Evolutionary conservation across 495 filamentous ascomycete species (phyloP).

Genomic region (Penicillium turbatum): DNA sequence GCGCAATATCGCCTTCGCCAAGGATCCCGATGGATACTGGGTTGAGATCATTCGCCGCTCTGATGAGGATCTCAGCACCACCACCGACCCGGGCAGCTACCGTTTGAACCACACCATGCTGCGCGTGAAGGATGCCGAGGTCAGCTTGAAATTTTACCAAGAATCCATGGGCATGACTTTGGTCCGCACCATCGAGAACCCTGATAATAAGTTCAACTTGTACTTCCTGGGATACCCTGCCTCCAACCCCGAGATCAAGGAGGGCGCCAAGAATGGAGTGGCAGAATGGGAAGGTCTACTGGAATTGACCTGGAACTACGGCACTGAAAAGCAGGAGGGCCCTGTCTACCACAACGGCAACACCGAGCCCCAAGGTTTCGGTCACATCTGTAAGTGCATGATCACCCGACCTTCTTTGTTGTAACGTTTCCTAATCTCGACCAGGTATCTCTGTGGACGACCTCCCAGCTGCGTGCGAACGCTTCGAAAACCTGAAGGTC

Average conservation of each 20-base stretch:
- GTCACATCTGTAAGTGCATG: slow-evolving; percentile 69
- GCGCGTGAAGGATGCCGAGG: slow-evolving; percentile 83
- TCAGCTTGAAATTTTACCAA: slow-evolving; percentile 83
- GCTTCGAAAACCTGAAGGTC: slow-evolving; percentile 76
- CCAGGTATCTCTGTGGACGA: slow-evolving; percentile 82
- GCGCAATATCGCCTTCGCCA: slow-evolving; percentile 82
- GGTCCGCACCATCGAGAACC: slow-evolving; percentile 65
- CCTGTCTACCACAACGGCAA: slow-evolving; percentile 94
- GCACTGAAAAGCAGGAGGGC: slow-evolving; percentile 81
- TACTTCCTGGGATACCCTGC: slow-evolving; percentile 83
- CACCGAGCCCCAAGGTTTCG: slow-evolving; percentile 85
- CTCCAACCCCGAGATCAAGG: slow-evolving; percentile 43
- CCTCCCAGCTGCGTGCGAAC: slow-evolving; percentile 74
- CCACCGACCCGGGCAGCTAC: slow-evolving; percentile 51
- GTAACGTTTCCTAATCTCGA: slow-evolving; percentile 48
- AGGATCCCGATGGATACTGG: slow-evolving; percentile 95
- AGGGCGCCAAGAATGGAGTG: slow-evolving; percentile 51
- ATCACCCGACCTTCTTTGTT: slow-evolving; percentile 73
- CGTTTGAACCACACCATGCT: slow-evolving; percentile 77
- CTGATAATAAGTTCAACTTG: slow-evolving; percentile 72
- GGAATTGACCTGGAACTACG: slow-evolving; percentile 95
- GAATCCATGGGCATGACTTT: slow-evolving; percentile 85
- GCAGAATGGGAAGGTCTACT: slow-evolving; percentile 76
- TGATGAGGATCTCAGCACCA: slow-evolving; percentile 48
- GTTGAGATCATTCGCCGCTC: slow-evolving; percentile 62